These are phyloP conservation scores for Nectriaceae sp. DNA, from an alignment of 2,329 filamentous ascomycete species.

Conservation along the genomic window DNA sequence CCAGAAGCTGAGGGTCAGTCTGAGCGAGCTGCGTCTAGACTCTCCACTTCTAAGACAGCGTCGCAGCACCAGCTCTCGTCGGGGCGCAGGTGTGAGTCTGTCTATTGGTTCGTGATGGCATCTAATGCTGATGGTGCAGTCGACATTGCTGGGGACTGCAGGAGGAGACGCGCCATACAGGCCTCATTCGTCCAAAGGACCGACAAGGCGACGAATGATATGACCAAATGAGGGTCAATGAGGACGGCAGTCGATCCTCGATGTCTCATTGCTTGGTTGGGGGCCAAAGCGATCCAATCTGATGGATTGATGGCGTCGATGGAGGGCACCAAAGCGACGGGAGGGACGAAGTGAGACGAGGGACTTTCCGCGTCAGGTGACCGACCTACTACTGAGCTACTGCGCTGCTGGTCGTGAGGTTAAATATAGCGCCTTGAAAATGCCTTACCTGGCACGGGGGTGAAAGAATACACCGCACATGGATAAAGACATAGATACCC, in stretches of 20 bases:
- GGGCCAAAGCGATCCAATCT: slow-evolving; percentile 10
- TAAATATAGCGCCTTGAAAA: no score
- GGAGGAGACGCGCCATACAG: slow-evolving; percentile 8
- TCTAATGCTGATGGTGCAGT: neutral
- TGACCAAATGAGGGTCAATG: slow-evolving; percentile 1
- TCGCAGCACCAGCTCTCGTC: slow-evolving; percentile 12
- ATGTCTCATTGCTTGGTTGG: slow-evolving; percentile 18
- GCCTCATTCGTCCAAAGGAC: slow-evolving; percentile 14
- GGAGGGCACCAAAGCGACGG: neutral
- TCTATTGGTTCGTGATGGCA: slow-evolving; percentile 16
- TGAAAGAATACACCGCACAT: no score
- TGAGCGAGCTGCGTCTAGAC: slow-evolving; percentile 12
- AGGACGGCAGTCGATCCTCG: slow-evolving; percentile 14
- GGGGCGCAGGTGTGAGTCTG: neutral
- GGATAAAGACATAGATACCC: no score
- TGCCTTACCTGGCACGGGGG: no score
- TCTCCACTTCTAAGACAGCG: slow-evolving; percentile 10
- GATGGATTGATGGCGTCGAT: neutral
- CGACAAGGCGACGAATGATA: slow-evolving; percentile 28
- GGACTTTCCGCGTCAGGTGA: slow-evolving; percentile 10
- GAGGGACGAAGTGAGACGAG: neutral
- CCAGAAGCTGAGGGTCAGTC: slow-evolving; percentile 5
- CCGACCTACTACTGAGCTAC: neutral
- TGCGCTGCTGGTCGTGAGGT: slow-evolving; percentile 9
- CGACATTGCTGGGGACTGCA: slow-evolving; percentile 22